These are phyloP conservation scores for Pleurotus sapidus DNA, from an alignment of 768 basidiomycete genomes.

Conservation along the genomic window DNA sequence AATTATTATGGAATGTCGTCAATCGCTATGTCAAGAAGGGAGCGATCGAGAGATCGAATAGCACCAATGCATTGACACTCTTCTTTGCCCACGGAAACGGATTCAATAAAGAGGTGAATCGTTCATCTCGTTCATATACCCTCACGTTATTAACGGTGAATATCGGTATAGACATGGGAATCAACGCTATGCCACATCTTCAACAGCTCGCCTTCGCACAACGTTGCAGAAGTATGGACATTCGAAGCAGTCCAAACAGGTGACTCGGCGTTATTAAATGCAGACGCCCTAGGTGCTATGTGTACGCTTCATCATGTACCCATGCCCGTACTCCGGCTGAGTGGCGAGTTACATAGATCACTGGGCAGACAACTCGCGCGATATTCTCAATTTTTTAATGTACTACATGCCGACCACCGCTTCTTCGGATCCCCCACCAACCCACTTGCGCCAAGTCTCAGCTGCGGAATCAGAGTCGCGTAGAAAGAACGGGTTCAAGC, in stretches of 20 bases:
- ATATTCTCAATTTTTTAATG: constrained; percentile 73
- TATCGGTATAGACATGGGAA: constrained; percentile 67
- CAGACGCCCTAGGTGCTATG: constrained; percentile 46
- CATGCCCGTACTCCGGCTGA: neutral
- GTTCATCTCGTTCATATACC: neutral
- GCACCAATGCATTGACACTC: constrained; percentile 56
- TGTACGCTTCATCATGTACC: constrained; percentile 38
- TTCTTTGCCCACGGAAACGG: constrained; percentile 85
- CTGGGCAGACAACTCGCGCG: constrained; percentile 76
- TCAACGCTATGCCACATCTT: constrained; percentile 57
- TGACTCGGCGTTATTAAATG: constrained; percentile 77
- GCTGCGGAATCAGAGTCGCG: constrained; percentile 38
- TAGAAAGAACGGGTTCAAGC: constrained; percentile 41
- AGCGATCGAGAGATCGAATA: too few species aligned
- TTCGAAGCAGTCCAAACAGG: constrained; percentile 87
- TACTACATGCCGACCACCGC: constrained; percentile 52
- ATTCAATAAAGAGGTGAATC: constrained; percentile 77
- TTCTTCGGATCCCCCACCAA: constrained; percentile 38
- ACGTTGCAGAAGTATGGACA: constrained; percentile 71
- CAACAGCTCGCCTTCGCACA: constrained; percentile 22
- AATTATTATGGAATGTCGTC: constrained; percentile 62
- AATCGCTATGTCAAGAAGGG: constrained; percentile 73
- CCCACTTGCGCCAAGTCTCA: constrained; percentile 50
- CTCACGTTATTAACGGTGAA: neutral
- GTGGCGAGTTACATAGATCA: constrained; percentile 45